Percentiles rank a stretch among this genome's conserved stretches.
phyloP scores from a whole-genome alignment of 805 yeast genomes.

The Metschnikowia colocasiae region DNA sequence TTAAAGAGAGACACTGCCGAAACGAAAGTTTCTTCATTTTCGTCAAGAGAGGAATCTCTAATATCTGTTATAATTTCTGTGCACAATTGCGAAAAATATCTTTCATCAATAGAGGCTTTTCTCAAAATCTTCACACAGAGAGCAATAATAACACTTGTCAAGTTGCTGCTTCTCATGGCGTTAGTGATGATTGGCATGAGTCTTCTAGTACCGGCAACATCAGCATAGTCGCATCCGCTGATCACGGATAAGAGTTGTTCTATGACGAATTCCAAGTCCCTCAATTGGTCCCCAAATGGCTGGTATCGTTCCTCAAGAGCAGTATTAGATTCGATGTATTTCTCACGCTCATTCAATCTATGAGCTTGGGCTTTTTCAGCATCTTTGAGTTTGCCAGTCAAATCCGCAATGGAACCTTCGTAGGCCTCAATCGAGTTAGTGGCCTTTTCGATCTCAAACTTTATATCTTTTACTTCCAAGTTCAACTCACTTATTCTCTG shows the following conservation, averaged over 20 bases:
- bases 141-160: constrained; percentile 52
- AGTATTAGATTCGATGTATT: constrained; percentile 7
- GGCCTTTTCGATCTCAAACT: constrained; percentile 9
- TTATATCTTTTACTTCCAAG: constrained; percentile 11
- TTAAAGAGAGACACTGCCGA: constrained; percentile 24
- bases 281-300: constrained; percentile 43
- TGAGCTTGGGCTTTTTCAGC: constrained; percentile 12
- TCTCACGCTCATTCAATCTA: constrained; percentile 13
- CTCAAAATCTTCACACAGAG: constrained; percentile 62
- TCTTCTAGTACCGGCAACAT: constrained; percentile 83
- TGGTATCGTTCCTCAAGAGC: constrained; percentile 22
- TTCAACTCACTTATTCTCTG: constrained; percentile 6
- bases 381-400: constrained; percentile 9
- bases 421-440: constrained; percentile 7
- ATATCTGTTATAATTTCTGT: constrained; percentile 85
- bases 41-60: constrained; percentile 58
- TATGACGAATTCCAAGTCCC: constrained; percentile 67
- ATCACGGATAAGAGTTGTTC: constrained; percentile 69
- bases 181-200: constrained; percentile 51
- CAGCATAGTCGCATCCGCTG: constrained; percentile 75
- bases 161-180: constrained; percentile 53
- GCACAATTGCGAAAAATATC: constrained; percentile 78
- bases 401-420: constrained; percentile 4
- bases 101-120: constrained; percentile 70
- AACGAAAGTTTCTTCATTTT: constrained; percentile 27